These are phyloP conservation scores for Sporothrix pallida DNA, from an alignment of 2,329 filamentous ascomycete genomes.

Conservation along the genomic window DNA sequence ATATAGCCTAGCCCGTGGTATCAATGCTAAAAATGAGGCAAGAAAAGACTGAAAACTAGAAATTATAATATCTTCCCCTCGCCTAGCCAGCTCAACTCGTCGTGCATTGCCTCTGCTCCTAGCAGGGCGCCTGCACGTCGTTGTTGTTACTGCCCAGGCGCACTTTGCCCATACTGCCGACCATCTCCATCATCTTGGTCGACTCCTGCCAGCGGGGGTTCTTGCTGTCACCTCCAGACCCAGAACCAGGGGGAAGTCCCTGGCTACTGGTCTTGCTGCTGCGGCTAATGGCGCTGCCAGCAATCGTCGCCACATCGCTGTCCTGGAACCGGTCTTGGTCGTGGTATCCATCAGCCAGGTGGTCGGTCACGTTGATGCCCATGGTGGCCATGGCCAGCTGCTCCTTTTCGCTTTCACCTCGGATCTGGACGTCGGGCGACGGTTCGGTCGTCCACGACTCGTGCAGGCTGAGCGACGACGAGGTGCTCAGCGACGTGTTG, in stretches of 20 bases:
- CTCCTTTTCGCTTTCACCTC: background rate
- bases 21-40: slow-evolving; percentile 12
- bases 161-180: slow-evolving; percentile 35
- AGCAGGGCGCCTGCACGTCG: slow-evolving; percentile 35
- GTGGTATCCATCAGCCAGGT: background rate
- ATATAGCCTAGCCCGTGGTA: slow-evolving; percentile 6
- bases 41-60: background rate
- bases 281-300: slow-evolving; percentile 19
- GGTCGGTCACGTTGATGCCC: too few relatives aligned
- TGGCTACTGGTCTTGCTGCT: background rate
- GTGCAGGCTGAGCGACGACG: slow-evolving; percentile 30
- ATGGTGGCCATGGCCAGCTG: too few relatives aligned
- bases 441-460: slow-evolving; percentile 28
- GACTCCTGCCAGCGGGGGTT: slow-evolving; percentile 29
- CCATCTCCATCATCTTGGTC: slow-evolving; percentile 36
- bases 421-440: slow-evolving; percentile 18
- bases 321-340: slow-evolving; percentile 14
- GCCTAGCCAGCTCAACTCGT: too few relatives aligned
- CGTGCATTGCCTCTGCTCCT: background rate
- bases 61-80: too few relatives aligned
- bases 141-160: slow-evolving; percentile 30
- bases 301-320: background rate
- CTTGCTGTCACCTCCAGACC: background rate
- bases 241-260: background rate
- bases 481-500: slow-evolving; percentile 27